Percentiles rank a stretch among this genome's conserved stretches.
These are phyloP conservation scores for Iris pallida DNA, from an alignment of 116 monocot species.

Conservation along the genomic window DNA sequence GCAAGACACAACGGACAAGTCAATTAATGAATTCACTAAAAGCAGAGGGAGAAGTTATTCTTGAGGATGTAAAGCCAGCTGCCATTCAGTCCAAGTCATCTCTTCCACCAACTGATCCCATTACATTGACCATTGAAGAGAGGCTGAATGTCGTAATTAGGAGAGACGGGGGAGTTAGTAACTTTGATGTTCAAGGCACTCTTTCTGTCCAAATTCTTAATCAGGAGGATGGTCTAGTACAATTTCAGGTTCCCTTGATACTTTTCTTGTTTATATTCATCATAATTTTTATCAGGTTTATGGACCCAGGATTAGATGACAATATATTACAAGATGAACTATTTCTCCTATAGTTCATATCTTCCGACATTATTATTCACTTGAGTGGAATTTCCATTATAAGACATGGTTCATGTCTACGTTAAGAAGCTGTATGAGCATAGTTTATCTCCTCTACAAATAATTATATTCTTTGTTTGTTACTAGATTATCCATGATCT, in stretches of 20 bases:
- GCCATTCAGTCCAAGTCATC: constrained; percentile 38
- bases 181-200: constrained; percentile 94
- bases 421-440: background rate
- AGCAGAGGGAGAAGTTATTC: constrained; percentile 96
- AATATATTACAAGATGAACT: no score
- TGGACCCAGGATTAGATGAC: background rate
- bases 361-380: background rate
- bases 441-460: no score
- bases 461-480: no score
- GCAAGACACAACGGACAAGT: constrained; percentile 76
- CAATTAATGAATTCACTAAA: constrained; percentile 93
- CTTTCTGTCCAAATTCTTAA: constrained; percentile 96
- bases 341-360: background rate
- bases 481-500: no score
- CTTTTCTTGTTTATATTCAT: background rate
- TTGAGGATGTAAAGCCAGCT: constrained; percentile 75
- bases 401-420: background rate
- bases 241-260: constrained; percentile 64
- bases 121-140: constrained; percentile 91
- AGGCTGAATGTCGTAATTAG: constrained; percentile 64
- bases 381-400: background rate
- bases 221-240: constrained; percentile 88
- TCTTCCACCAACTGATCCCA: constrained; percentile 73
- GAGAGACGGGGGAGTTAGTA: constrained; percentile 87
- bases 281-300: background rate